Evolutionary conservation across 2,329 filamentous ascomycete species (phyloP), one percentile per base, ranked within the genome.

Genomic region (Tetracladium maxilliforme): DNA sequence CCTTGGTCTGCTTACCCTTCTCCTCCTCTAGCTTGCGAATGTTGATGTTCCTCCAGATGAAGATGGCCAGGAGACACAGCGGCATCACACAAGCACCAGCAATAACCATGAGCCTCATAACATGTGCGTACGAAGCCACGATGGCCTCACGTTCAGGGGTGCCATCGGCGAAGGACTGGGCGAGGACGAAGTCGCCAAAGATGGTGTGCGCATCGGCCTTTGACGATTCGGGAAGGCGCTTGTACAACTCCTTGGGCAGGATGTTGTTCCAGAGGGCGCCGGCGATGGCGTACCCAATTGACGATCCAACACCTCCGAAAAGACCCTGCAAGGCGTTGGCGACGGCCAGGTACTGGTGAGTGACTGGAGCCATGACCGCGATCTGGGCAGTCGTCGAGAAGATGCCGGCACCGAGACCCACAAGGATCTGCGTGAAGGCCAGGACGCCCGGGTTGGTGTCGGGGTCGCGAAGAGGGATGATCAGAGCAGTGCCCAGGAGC

Each of bases 361-460:
- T 34, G 10, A 41, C 34, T 3, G 44, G 39, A 1, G 50, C 39
- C 27, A 49, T 39, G 18, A 48, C 41, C 6, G 48, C 43, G 24
- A 52, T 40, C 29, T 52, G 44, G 21, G 42, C 36, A 18, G 34
- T 33, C 12, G 48, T 41, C 19, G 43, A 36, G 18, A 43, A 29
- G 10, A 34, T 33, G 7, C 40, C 39, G 4, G 40, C 41, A 28
- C 33, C 36, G 16, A 44, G 35, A n/a, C 46, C 40, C 27, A 49
- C 45, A 33, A 53, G 47, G 25, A 54, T 41, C 29, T 53, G 45
- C 30, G 46, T 49, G 44, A 54, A 49, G 29, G 52, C 36, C 16
- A 48, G 39, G 31, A 45, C 48, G 5, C 49, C 49, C 13, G 52
- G 35, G 21, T 28, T 24, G 12, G 34, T 33, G 12, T 36, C 36